These are phyloP conservation scores for Dothiorella sarmentorum DNA, from an alignment of 2,329 filamentous ascomycete genomes.

Conservation along the genomic window DNA sequence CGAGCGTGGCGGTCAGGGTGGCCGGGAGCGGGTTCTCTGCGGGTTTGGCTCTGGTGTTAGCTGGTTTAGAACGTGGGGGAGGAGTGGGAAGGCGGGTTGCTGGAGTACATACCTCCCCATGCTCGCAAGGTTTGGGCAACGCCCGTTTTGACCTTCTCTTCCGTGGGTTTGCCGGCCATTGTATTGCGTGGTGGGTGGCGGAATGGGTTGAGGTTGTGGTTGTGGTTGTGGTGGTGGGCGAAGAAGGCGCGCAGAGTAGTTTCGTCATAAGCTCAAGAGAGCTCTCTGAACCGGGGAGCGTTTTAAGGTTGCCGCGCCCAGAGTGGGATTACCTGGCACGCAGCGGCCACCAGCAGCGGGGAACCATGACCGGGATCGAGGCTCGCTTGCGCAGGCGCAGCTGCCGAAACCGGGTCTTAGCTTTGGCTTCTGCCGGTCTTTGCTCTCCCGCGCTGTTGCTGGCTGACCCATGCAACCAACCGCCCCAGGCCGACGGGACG, in stretches of 20 bases:
- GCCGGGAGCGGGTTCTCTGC: conserved; percentile 50
- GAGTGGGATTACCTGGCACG: neutral
- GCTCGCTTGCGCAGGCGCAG: too few relatives aligned
- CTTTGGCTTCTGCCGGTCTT: neutral
- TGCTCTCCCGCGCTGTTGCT: neutral
- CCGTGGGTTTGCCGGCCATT: conserved; percentile 39
- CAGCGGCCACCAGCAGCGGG: conserved; percentile 6
- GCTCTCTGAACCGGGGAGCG: neutral
- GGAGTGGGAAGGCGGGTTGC: too few relatives aligned
- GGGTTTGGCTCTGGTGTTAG: neutral
- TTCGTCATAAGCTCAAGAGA: conserved; percentile 12
- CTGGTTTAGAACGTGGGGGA: neutral
- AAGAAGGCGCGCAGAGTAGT: neutral
- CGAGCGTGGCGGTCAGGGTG: conserved; percentile 61
- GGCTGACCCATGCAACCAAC: neutral
- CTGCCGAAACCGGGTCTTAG: neutral
- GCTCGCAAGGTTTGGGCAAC: conserved; percentile 45
- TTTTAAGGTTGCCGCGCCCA: neutral
- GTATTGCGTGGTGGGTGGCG: conserved; percentile 7
- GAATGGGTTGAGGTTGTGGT: neutral
- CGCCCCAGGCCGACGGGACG: neutral
- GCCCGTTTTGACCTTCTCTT: conserved; percentile 40
- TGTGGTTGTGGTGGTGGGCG: neutral
- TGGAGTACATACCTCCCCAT: conserved; percentile 50
- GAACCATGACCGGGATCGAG: too few relatives aligned